phyloP scores from a whole-genome alignment of 305 asterid species.

The Solanum hybrid region DNA sequence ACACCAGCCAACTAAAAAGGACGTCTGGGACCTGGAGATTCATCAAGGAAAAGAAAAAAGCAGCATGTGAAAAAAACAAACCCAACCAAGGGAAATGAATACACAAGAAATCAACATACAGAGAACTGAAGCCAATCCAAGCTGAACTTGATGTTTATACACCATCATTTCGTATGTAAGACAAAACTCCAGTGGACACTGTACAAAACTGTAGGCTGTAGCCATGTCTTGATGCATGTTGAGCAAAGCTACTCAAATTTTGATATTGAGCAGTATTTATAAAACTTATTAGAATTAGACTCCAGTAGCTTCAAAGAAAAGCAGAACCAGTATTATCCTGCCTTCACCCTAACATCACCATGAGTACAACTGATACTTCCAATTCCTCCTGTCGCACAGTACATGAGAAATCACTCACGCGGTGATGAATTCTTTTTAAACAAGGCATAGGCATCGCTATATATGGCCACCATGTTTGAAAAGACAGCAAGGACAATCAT shows the following conservation, averaged over 20 bases:
- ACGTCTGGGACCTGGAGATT: neutral
- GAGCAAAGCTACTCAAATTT: slow-evolving; percentile 29
- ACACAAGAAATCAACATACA: neutral
- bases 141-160: neutral
- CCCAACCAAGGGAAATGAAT: neutral
- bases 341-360: slow-evolving; percentile 9
- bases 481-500: slow-evolving; percentile 69
- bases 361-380: slow-evolving; percentile 7
- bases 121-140: neutral
- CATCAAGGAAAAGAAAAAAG: neutral
- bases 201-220: neutral
- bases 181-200: neutral
- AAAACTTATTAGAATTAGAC: neutral
- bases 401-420: slow-evolving; percentile 27
- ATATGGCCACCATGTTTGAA: slow-evolving; percentile 65
- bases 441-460: slow-evolving; percentile 69
- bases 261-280: slow-evolving; percentile 20
- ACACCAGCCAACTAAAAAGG: neutral
- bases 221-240: slow-evolving; percentile 14
- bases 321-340: neutral
- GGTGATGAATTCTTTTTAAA: slow-evolving; percentile 57
- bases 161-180: neutral
- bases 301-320: slow-evolving; percentile 1
- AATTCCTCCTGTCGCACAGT: neutral
- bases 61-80: neutral